phyloP scores from a whole-genome alignment of 2,329 filamentous ascomycete genomes.

The Calonectria pseudoturangicola region DNA sequence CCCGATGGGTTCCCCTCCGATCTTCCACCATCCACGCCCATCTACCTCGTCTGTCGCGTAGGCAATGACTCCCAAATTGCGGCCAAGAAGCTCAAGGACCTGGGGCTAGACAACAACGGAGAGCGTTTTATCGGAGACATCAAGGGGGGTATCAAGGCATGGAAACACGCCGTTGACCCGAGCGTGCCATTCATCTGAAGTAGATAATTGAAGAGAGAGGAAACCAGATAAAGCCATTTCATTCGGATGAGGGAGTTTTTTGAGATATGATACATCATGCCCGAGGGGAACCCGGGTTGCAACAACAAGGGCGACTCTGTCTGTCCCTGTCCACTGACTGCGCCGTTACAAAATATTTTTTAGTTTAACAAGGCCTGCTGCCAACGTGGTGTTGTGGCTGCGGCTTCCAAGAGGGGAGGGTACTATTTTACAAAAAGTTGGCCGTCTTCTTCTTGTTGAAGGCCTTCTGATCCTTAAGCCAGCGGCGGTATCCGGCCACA shows the following conservation, averaged over 20 bases:
- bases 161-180: slow-evolving; percentile 81
- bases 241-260: slow-evolving; percentile 54
- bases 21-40: slow-evolving; percentile 67
- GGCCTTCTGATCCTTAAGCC: slow-evolving; percentile 97
- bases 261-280: slow-evolving; percentile 54
- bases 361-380: slow-evolving; percentile 26
- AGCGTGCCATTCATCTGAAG: slow-evolving; percentile 72
- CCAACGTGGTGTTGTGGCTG: slow-evolving; percentile 31
- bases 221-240: slow-evolving; percentile 38
- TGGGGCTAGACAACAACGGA: slow-evolving; percentile 71
- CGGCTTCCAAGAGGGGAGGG: slow-evolving; percentile 13
- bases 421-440: slow-evolving; percentile 71
- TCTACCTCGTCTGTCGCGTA: slow-evolving; percentile 83
- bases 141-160: slow-evolving; percentile 81
- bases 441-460: slow-evolving; percentile 96
- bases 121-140: slow-evolving; percentile 81
- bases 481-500: slow-evolving; percentile 91
- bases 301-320: slow-evolving; percentile 43
- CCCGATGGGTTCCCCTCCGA: slow-evolving; percentile 63
- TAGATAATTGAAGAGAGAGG: slow-evolving; percentile 33
- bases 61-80: slow-evolving; percentile 88
- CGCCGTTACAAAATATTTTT: slow-evolving; percentile 49
- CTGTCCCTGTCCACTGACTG: slow-evolving; percentile 46
- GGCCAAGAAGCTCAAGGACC: slow-evolving; percentile 77
- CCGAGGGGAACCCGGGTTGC: slow-evolving; percentile 45